Base-by-base conservation (phyloP, 1,284 basidiomycete species). In the Naganishia albida region DNA sequence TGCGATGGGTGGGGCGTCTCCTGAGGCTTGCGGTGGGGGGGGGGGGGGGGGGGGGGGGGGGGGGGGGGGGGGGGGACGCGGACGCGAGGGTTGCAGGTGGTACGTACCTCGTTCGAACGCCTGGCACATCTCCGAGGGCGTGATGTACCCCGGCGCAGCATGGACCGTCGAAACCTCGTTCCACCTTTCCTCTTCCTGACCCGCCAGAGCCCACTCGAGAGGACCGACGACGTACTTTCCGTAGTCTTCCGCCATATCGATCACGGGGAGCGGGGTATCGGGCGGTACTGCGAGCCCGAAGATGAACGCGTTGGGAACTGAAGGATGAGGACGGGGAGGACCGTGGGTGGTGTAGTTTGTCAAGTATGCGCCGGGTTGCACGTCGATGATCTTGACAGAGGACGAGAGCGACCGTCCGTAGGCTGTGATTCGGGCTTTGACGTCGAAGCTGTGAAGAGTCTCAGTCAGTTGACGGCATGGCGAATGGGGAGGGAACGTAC, bases 201-300 rank as follows among this genome's bases (percentile, higher is more conserved):
- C 28, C 13, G 16, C 48, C 13, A 63, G 10, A 10, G 39, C 51
- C 15, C 18, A 53, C 62, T 63, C 62, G 30, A 63, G 20, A 18
- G 62, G 49, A 13, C 62, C 62, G 1, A 50, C 49, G 26, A 63
- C 62, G 40, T 53, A 63, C 16, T 30, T 51, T 16, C 62, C 62
- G 26, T 63, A 63, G 40, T 63, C 62, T 1, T 51, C 39, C 38
- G 13, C 49, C n/a, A 43, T 18, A 30, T 63, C 49, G 40, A 63
- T 23, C 4, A 44, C 28, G 30, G 50, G 39, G 23, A 63, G n/a
- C 34, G 18, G 13, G 7, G 62, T 28, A 26, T n/a, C 34, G 28
- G 34, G 34, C 59, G 83, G 78, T 1, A 79, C 46, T 30, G 66
- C 71, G 1, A 82, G 70, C 26, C 68, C 69, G 59, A 79, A 79